Evolutionary conservation across 2,329 filamentous ascomycete species (phyloP), one percentile per base, ranked within the genome.

Genomic region (Penicillium italicum): DNA sequence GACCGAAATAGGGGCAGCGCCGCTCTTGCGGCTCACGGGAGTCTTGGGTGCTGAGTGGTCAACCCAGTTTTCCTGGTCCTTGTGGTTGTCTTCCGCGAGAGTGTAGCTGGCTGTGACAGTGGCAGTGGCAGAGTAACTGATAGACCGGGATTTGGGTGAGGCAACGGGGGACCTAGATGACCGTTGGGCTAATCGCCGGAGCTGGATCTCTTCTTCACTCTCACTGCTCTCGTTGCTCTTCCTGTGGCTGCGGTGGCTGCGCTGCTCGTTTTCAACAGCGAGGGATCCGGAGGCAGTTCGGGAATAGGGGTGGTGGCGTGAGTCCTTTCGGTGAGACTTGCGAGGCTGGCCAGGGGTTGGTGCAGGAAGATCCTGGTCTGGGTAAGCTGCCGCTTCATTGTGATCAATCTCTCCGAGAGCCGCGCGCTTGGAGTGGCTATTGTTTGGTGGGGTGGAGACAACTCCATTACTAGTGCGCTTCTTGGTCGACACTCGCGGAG

Each of bases 281-380:
- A 82, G 62, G 71, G 62, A 65, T 6, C 72, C 75, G 7, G 80
- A 82, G 7, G 79, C 73, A 24, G 80, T 82, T 54, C 86, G 82
- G 49, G 85, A 76, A 73, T 92, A 89, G 11, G 88, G 85, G 71
- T 92, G 84, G 64, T 90, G 88, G 26, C 88, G 85, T 38, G 82
- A 83, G 66, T 92, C 90, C 57, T 85, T 82, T 54, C 90, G 86
- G 62, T 86, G 87, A 16, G 88, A 89, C 80, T 99, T 97, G 59
- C 94, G 86, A 28, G 94, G 94, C 72, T 99, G 94, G 2, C 94
- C 94, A 0, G 94, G 94, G 5, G 94, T 99, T 3, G 94, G 94
- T 0, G 92, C 93, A 3, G 94, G 94, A 5, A 99, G 83, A 66
- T 95, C 95, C 70, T 97, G 92, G 62, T 97, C 91, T 24, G 73